Percentiles rank a stretch among this genome's conserved stretches.
Conservation (phyloP, 345 rosid species). For the Barbarea vulgaris region DNA sequence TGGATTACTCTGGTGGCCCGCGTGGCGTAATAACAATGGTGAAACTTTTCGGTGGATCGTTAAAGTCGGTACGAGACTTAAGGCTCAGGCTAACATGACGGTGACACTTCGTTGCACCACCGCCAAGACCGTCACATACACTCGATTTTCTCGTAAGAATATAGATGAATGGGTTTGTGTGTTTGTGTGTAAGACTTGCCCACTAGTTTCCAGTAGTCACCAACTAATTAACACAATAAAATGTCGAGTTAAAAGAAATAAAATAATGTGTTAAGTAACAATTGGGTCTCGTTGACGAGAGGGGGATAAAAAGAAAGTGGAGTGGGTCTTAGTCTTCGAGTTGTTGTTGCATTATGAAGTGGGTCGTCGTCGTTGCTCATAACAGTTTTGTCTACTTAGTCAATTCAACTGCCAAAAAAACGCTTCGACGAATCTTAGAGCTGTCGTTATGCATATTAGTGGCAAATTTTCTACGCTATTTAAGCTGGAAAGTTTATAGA, state of each 20-base stretch:
- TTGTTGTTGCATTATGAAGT: conserved; percentile 30
- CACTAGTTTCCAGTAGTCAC: conserved; percentile 28
- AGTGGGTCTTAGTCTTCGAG: conserved; percentile 40
- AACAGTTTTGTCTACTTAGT: conserved; percentile 35
- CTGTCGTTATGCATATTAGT: conserved; percentile 8
- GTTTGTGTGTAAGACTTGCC: conserved; percentile 26
- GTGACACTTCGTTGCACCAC: conserved; percentile 40
- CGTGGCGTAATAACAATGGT: conserved; percentile 29
- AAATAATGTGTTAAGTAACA: conserved; percentile 9
- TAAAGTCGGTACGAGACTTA: conserved; percentile 42
- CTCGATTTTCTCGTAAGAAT: not conserved
- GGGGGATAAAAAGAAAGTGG: conserved; percentile 27
- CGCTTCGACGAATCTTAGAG: conserved; percentile 27
- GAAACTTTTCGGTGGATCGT: conserved; percentile 30
- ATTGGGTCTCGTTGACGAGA: conserved; percentile 31
- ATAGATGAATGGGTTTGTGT: not conserved
- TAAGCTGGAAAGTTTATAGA: not conserved
- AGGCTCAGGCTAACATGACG: conserved; percentile 32
- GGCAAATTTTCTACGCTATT: not conserved
- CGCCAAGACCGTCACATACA: conserved; percentile 35
- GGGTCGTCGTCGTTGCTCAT: conserved; percentile 34
- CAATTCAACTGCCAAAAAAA: conserved; percentile 33
- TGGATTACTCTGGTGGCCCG: conserved; percentile 16
- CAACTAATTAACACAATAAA: conserved; percentile 17
- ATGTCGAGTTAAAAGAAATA: not conserved